Conservation (phyloP, 805 yeast genomes). For the Metschnikowia rubicola region DNA sequence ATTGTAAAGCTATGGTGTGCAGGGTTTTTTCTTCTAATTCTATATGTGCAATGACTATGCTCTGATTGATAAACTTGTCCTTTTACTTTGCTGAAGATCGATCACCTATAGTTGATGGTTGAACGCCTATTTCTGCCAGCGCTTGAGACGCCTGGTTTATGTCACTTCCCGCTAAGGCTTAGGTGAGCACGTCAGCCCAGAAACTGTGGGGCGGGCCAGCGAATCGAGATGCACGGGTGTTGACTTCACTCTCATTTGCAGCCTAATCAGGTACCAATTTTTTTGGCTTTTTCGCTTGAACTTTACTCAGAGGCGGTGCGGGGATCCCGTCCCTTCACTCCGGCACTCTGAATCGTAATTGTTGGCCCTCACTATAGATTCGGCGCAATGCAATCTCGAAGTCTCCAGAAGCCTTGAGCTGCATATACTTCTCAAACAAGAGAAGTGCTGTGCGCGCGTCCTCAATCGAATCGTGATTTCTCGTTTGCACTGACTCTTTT, state of each 20-base stretch:
- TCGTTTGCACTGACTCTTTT: constrained; percentile 75
- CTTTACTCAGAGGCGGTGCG: background rate
- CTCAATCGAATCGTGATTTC: constrained; percentile 95
- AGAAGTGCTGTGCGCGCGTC: constrained; percentile 87
- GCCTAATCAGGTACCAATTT: too few species aligned
- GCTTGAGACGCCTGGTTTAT: too few species aligned
- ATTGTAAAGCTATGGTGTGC: background rate
- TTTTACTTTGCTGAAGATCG: too few species aligned
- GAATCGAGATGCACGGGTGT: too few species aligned
- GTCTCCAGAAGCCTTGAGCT: constrained; percentile 53
- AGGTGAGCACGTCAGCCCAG: too few species aligned
- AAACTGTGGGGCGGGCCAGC: too few species aligned
- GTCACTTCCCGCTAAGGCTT: too few species aligned
- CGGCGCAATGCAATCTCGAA: constrained; percentile 61
- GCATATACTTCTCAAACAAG: constrained; percentile 68
- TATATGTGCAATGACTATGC: background rate
- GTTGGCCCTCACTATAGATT: constrained; percentile 70
- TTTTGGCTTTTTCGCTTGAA: too few species aligned
- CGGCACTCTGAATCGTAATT: constrained; percentile 52
- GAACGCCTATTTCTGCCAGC: too few species aligned
- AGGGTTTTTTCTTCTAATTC: background rate
- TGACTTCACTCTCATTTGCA: too few species aligned
- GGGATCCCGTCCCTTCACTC: constrained; percentile 1
- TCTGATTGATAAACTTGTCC: too few species aligned
- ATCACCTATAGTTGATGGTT: too few species aligned